Evolutionary conservation across 495 filamentous ascomycete species (phyloP).

Genomic region (Neurospora sp.): DNA sequence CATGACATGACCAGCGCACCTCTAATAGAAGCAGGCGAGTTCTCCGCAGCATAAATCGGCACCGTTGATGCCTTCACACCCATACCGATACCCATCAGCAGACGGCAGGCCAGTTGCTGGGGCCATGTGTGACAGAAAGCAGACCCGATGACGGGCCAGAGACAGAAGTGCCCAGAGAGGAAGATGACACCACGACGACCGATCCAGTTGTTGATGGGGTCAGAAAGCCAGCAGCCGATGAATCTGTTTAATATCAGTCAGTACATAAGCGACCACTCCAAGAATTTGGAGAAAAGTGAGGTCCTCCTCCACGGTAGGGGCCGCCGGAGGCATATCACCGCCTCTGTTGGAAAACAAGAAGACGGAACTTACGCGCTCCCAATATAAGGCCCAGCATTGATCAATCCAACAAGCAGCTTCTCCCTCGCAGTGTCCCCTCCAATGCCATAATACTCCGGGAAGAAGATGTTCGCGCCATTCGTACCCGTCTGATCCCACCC

Average conservation of each 20-base stretch:
- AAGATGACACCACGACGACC: constrained; percentile 64
- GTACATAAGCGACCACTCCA: neutral
- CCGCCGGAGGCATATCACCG: no score
- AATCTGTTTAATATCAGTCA: constrained; percentile 7
- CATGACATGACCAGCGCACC: constrained; percentile 77
- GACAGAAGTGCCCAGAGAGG: constrained; percentile 51
- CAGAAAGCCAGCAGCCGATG: constrained; percentile 58
- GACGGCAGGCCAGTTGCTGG: constrained; percentile 50
- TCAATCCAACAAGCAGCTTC: constrained; percentile 38
- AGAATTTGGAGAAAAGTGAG: neutral
- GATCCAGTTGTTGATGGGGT: constrained; percentile 56
- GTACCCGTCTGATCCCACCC: constrained; percentile 67
- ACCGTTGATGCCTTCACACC: constrained; percentile 52
- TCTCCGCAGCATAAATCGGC: constrained; percentile 71
- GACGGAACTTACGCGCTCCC: constrained; percentile 22
- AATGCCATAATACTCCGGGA: constrained; percentile 40
- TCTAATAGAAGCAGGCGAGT: constrained; percentile 59
- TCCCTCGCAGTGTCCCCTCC: constrained; percentile 35
- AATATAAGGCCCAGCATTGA: constrained; percentile 45
- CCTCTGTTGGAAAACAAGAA: neutral
- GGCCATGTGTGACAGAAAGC: constrained; percentile 53
- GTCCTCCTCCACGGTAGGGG: no score
- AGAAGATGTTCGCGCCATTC: constrained; percentile 66
- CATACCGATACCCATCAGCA: constrained; percentile 66
- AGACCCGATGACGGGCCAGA: constrained; percentile 53